Conservation (phyloP, 208 protist species). For the Willaertia magna region DNA sequence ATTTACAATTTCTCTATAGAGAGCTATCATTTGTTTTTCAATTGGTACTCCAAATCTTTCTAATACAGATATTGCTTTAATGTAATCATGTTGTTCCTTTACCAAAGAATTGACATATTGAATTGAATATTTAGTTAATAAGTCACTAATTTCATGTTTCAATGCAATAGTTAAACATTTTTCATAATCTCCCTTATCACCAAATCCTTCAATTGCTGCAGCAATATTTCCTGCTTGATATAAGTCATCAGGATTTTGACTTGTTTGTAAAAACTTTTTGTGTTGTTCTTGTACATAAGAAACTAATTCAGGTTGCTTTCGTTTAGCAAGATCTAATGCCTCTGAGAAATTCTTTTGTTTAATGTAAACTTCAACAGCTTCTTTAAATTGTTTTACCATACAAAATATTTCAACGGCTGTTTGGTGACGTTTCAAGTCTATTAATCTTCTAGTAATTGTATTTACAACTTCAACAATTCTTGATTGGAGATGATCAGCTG, state of each 20-base stretch:
- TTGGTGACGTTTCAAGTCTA: slow-evolving; percentile 10
- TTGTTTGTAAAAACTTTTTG: slow-evolving; percentile 7
- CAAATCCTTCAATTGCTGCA: slow-evolving; percentile 23
- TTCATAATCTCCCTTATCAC: slow-evolving; percentile 23
- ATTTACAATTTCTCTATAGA: not conserved
- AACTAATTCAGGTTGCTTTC: not conserved
- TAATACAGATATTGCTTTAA: not conserved
- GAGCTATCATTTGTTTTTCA: not conserved
- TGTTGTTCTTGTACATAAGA: not conserved
- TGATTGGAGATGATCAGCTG: slow-evolving; percentile 70
- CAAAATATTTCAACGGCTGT: not conserved
- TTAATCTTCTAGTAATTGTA: slow-evolving; percentile 48
- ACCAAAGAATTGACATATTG: not conserved
- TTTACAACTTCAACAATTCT: slow-evolving; percentile 42
- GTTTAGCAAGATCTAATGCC: not conserved
- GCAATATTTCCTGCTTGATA: slow-evolving; percentile 3
- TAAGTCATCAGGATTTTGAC: not conserved
- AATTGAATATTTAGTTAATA: not conserved
- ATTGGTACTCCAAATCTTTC: not conserved
- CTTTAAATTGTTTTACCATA: not conserved
- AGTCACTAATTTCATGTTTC: slow-evolving; percentile 12
- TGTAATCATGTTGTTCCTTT: not conserved
- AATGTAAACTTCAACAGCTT: not conserved
- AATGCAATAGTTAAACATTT: slow-evolving; percentile 24
- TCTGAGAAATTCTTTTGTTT: not conserved